Evolutionary conservation across 2,329 filamentous ascomycete species (phyloP), one percentile per base, ranked within the genome.

Genomic region (Teratosphaeria destructans): DNA sequence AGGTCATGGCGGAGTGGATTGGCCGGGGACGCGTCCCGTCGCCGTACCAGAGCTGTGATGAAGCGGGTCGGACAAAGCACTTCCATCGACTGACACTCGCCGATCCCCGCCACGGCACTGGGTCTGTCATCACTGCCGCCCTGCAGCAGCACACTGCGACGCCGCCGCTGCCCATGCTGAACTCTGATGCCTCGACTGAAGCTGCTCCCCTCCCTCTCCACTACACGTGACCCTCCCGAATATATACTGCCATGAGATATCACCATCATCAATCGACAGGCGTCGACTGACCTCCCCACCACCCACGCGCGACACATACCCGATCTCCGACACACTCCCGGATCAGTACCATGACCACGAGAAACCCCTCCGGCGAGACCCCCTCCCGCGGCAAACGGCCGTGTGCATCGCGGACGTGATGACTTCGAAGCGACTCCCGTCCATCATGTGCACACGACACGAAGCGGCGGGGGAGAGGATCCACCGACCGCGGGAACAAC

Each of bases 61-160:
- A 39, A 39, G 43, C 43, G 43, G 43, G 43, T n/a, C 23, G 43
- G 5, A 8, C 6, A 49, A 49, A 49, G n/a, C 37, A 39, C 37
- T 14, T n/a, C n/a, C n/a, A n/a, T 2, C 3, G 12, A 16, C 43
- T 10, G 7, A 23, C 12, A 16, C 5, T 19, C 43, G 43, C 43
- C 10, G 7, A n/a, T 14, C 11, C 26, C 19, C 7, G 58, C 62
- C 61, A 60, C 39, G 60, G 57, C 32, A 49, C 19, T 53, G 62
- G 61, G 61, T 26, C 61, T 65, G 61, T 64, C 62, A 64, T 64
- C 49, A 62, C 10, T 43, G 56, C 37, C 61, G 61, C 57, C 61
- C 61, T 55, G 56, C 54, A 58, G 61, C 59, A 62, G 23, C 23
- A 2, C 23, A 2, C 23, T 23, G 7, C 1, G 59, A 58, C 52